Base-by-base conservation (phyloP, 495 filamentous ascomycete species). In the Penicillium nucicola region DNA sequence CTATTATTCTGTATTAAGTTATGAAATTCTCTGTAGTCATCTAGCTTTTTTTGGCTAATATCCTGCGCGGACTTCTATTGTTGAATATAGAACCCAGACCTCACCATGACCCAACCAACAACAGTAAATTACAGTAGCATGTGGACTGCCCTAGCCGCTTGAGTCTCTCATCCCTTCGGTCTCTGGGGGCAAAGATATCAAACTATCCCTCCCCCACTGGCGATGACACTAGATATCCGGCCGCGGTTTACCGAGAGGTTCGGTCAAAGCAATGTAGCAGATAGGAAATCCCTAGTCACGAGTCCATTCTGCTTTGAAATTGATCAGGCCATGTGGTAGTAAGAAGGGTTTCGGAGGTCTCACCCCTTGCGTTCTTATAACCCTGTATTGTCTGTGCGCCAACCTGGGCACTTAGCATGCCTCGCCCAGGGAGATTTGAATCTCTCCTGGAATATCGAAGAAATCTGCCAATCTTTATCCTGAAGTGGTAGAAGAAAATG, bases 201-300 rank as follows among this genome's bases (percentile, higher is more conserved):
- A 28, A 28, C 25, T 15, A 31, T 43, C 19, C 8, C 25, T 15
- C 44, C 13, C 14, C 15, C 28, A 37, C 23, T 15, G 32, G 5
- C 13, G 28, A 52, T 14, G 14, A 84, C 84, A 81, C 76, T 79
- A 9, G 66, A 66, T 37, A 70, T 82, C 35, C 78, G 79, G 41
- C 90, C 92, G n/a, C 91, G 89, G 1, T 95, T 95, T 70, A 93
- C 87, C 4, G 68, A 87, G 56, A 88, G 84, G 1, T 90, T 90
- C 70, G 70, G 19, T 69, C 78, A 47, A 95, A 96, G 83, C 83
- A 5, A 90, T 86, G 0, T 92, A 96, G 68, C 75, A 85, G 51
- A 76, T 89, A 14, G 95, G 90, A 91, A 95, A 96, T 61, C 89
- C 87, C 2, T 81, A 62, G 67, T 55, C 31, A 25, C 34, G 22